Percentiles rank a stretch among this genome's conserved stretches.
These are phyloP conservation scores for Eucalyptus cloeziana DNA, from an alignment of 345 rosid genomes.

Conservation along the genomic window DNA sequence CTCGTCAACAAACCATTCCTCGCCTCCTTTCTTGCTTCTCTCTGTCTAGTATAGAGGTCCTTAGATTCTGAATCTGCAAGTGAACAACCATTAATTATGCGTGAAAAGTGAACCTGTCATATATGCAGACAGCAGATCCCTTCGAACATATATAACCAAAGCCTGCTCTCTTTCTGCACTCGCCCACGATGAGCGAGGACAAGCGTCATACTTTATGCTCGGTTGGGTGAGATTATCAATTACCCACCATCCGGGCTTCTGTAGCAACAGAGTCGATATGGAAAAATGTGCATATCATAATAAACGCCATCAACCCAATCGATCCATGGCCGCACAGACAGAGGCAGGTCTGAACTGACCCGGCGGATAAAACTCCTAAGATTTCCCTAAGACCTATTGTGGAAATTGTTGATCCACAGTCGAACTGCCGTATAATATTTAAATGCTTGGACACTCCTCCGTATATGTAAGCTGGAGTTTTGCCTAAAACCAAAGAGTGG, in stretches of 20 bases:
- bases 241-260: neutral
- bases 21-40: neutral
- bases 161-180: neutral
- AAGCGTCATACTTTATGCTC: neutral
- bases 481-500: neutral
- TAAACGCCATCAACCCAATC: neutral
- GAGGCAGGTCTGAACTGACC: neutral
- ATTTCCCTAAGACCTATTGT: neutral
- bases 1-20: neutral
- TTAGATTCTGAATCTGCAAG: neutral
- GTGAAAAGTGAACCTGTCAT: neutral
- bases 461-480: neutral
- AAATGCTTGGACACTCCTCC: neutral
- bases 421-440: neutral
- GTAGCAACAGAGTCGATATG: neutral
- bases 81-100: neutral
- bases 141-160: neutral
- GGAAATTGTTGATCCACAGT: neutral
- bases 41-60: neutral
- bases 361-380: neutral
- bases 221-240: neutral
- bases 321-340: neutral
- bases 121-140: neutral
- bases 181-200: neutral
- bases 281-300: neutral